phyloP scores from a whole-genome alignment of 2,329 filamentous ascomycete species.

The Claviceps cyperi region DNA sequence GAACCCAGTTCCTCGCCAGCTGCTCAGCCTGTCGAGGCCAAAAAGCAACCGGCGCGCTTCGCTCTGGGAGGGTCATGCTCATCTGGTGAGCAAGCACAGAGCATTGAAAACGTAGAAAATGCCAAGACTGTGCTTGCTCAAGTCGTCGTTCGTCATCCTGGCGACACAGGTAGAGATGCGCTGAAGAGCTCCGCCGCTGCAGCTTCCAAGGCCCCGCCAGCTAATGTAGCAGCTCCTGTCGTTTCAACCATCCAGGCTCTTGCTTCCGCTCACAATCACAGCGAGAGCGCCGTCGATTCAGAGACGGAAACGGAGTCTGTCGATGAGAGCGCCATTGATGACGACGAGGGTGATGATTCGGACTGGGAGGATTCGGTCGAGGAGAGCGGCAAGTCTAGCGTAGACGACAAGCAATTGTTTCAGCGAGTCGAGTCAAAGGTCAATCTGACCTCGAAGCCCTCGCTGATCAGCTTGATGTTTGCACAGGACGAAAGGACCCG shows the following conservation, averaged over 20 bases:
- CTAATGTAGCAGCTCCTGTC: slow-evolving; percentile 15
- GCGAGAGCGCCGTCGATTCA: slow-evolving; percentile 19
- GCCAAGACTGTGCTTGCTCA: slow-evolving; percentile 16
- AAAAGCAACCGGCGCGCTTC: slow-evolving; percentile 48
- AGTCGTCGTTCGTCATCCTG: slow-evolving; percentile 34
- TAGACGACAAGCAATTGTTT: slow-evolving; percentile 66
- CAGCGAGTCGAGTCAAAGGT: slow-evolving; percentile 79
- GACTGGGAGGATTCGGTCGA: slow-evolving; percentile 56
- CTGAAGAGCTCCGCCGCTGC: slow-evolving; percentile 36
- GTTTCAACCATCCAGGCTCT: slow-evolving; percentile 50
- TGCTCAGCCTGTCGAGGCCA: slow-evolving; percentile 53
- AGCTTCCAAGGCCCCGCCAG: too few species aligned
- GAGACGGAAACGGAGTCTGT: slow-evolving; percentile 47
- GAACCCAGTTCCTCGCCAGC: slow-evolving; percentile 42
- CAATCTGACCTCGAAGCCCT: slow-evolving; percentile 72
- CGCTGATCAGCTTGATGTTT: slow-evolving; percentile 80
- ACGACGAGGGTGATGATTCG: slow-evolving; percentile 53
- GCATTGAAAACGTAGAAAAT: slow-evolving; percentile 25
- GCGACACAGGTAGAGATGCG: slow-evolving; percentile 61
- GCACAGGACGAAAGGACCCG: slow-evolving; percentile 59
- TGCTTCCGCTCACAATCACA: slow-evolving; percentile 46
- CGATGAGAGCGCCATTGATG: slow-evolving; percentile 71
- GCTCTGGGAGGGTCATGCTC: slow-evolving; percentile 69
- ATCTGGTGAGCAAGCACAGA: slow-evolving; percentile 43
- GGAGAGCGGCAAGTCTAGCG: slow-evolving; percentile 69